A percentile compares a stretch with the other conserved stretches of the same genome.
phyloP scores from a whole-genome alignment of 2,329 filamentous ascomycete genomes.

The Knufia petricola region DNA sequence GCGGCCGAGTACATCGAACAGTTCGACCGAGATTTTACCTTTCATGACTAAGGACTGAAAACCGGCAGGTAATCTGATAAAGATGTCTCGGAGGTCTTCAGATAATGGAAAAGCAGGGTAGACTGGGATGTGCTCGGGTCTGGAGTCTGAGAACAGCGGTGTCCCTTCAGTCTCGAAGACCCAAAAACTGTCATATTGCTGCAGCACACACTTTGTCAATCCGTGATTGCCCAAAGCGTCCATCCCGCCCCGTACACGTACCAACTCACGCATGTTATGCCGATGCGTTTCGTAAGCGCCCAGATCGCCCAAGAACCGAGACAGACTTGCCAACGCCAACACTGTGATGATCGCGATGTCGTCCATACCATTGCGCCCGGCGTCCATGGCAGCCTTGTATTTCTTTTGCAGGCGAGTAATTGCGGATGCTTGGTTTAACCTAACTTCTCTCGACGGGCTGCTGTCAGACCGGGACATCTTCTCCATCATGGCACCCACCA shows the following conservation, averaged over 20 bases:
- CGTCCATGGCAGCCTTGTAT: neutral
- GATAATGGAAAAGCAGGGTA: constrained; percentile 9
- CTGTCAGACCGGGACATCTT: neutral
- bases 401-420: neutral
- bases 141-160: constrained; percentile 1
- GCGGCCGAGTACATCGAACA: constrained; percentile 3
- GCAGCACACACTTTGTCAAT: neutral
- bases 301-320: neutral
- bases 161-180: neutral
- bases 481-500: constrained; percentile 7
- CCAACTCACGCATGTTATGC: neutral
- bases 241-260: neutral
- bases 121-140: neutral
- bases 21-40: constrained; percentile 5
- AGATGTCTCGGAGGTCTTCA: constrained; percentile 4
- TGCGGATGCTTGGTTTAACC: constrained; percentile 2
- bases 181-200: constrained; percentile 9
- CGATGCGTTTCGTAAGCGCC: neutral
- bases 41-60: constrained; percentile 6
- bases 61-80: constrained; percentile 5
- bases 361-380: neutral
- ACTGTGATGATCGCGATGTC: constrained; percentile 5
- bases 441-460: neutral
- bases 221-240: constrained; percentile 2
- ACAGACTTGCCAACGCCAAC: constrained; percentile 1